phyloP scores from a whole-genome alignment of 2,329 filamentous ascomycete genomes.

The Fusarium sp. region DNA sequence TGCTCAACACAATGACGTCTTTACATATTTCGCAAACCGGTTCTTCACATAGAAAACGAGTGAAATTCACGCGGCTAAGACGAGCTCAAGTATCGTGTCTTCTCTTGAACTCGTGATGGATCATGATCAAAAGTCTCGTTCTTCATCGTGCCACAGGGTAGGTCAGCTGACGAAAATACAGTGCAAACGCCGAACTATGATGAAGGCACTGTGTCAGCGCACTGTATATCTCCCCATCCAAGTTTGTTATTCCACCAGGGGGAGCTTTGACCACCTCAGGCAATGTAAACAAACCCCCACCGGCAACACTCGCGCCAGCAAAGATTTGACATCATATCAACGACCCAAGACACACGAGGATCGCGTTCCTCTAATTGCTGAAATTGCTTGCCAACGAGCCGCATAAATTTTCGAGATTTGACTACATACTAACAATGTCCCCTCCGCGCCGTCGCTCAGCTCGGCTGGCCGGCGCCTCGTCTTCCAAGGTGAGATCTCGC shows the following conservation, averaged over 20 bases:
- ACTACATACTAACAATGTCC: constrained; percentile 47
- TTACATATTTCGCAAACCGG: neutral
- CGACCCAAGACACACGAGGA: constrained; percentile 38
- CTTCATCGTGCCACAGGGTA: constrained; percentile 11
- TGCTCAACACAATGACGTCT: neutral
- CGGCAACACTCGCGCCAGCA: constrained; percentile 39
- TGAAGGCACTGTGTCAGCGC: neutral
- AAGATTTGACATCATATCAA: constrained; percentile 46
- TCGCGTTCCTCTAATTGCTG: constrained; percentile 38
- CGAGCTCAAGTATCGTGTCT: neutral
- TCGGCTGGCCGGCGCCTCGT: constrained; percentile 50
- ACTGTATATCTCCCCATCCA: constrained; percentile 28
- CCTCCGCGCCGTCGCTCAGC: constrained; percentile 56
- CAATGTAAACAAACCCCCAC: constrained; percentile 46
- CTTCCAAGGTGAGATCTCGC: constrained; percentile 48
- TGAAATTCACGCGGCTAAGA: neutral
- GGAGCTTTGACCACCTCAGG: constrained; percentile 41
- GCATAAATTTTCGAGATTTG: constrained; percentile 24
- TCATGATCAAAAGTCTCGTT: neutral
- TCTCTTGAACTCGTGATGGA: neutral
- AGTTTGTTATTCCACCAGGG: constrained; percentile 28
- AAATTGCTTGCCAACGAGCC: constrained; percentile 33
- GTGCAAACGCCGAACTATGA: neutral
- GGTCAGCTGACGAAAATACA: constrained; percentile 6
- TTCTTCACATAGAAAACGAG: neutral